Conservation (phyloP, 352 stramenopile species). For the Bremia lactucae region DNA sequence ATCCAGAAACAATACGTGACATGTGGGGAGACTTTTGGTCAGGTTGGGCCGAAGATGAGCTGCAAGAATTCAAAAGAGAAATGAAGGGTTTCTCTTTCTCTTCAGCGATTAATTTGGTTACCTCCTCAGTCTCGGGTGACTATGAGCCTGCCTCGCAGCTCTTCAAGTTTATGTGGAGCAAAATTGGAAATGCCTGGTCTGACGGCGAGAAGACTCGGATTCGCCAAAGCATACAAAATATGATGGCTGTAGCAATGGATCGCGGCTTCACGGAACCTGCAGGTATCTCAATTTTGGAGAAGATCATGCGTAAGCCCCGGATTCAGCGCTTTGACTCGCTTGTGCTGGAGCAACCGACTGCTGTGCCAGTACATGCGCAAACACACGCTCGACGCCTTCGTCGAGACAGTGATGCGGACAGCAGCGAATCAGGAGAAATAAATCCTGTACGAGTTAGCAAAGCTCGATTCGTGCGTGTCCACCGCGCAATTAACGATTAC, state of each 20-base stretch:
- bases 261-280: conserved; percentile 54
- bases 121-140: conserved; percentile 67
- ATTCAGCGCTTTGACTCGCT: conserved; percentile 66
- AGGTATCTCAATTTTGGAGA: conserved; percentile 63
- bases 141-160: conserved; percentile 66
- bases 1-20: conserved; percentile 68
- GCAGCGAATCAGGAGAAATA: conserved; percentile 24
- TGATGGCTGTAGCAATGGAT: conserved; percentile 73
- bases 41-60: conserved; percentile 75
- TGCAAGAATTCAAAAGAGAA: conserved; percentile 69
- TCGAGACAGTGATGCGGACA: conserved; percentile 46
- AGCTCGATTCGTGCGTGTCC: conserved; percentile 52
- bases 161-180: conserved; percentile 75
- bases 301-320: conserved; percentile 46
- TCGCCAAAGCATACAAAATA: conserved; percentile 81
- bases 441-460: conserved; percentile 50
- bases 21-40: conserved; percentile 83
- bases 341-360: conserved; percentile 42
- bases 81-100: conserved; percentile 66
- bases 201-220: conserved; percentile 79
- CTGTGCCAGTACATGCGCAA: conserved; percentile 42
- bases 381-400: conserved; percentile 35
- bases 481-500: conserved; percentile 72
- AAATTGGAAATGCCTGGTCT: conserved; percentile 70
- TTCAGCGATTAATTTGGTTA: conserved; percentile 66